These are phyloP conservation scores for Clathrospora elynae DNA, from an alignment of 2,329 filamentous ascomycete species.

Conservation along the genomic window DNA sequence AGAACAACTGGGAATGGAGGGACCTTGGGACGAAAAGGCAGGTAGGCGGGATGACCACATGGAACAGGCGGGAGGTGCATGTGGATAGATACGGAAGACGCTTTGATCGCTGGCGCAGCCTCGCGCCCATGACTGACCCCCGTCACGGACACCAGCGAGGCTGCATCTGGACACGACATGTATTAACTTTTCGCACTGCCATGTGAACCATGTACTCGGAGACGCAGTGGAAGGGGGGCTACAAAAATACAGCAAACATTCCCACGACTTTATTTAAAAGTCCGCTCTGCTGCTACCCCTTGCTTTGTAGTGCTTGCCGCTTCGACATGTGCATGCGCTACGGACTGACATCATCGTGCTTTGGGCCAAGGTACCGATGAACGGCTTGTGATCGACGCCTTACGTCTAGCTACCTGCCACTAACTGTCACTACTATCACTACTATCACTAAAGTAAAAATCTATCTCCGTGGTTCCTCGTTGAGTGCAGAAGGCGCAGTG, in stretches of 20 bases:
- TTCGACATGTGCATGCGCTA: background rate
- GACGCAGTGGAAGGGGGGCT: too few relatives aligned
- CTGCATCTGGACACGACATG: conserved; percentile 7
- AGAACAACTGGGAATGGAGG: background rate
- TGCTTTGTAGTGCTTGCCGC: too few relatives aligned
- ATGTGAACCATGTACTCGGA: too few relatives aligned
- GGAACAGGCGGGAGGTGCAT: conserved; percentile 19
- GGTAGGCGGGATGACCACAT: conserved; percentile 12
- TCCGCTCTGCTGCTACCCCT: too few relatives aligned
- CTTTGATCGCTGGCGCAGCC: conserved; percentile 15
- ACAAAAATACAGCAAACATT: too few relatives aligned
- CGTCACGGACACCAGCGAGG: conserved; percentile 14
- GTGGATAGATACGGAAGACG: conserved; percentile 7
- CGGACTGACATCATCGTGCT: conserved; percentile 21
- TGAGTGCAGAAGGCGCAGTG: too few relatives aligned
- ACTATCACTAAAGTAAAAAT: background rate
- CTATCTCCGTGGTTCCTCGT: too few relatives aligned
- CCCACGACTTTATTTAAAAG: too few relatives aligned
- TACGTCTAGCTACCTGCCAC: too few relatives aligned
- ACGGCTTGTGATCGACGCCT: background rate
- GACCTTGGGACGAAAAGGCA: conserved; percentile 1
- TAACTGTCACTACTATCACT: background rate
- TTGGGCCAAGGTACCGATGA: conserved; percentile 3
- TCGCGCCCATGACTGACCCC: conserved; percentile 8
- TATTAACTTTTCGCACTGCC: too few relatives aligned